These are phyloP conservation scores for Moelleriella libera DNA, from an alignment of 2,329 filamentous ascomycete genomes.

Conservation along the genomic window DNA sequence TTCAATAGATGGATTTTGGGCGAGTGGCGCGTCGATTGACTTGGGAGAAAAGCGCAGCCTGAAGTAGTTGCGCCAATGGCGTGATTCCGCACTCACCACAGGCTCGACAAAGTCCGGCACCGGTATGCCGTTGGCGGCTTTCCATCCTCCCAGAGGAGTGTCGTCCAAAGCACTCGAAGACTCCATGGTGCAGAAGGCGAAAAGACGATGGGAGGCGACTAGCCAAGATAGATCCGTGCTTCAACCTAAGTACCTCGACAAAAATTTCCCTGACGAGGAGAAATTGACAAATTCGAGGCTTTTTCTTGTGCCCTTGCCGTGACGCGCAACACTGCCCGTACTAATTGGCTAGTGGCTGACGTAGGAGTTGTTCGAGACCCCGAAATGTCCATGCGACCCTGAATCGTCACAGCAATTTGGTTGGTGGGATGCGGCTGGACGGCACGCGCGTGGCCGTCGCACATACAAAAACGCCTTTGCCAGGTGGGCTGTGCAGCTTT, in stretches of 20 bases:
- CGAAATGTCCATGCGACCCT: neutral
- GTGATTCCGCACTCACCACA: slow-evolving; percentile 10
- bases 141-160: slow-evolving; percentile 10
- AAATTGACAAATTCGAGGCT: too few relatives aligned
- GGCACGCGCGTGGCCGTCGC: neutral
- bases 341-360: neutral
- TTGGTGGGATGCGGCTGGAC: neutral
- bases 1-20: neutral
- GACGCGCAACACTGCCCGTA: neutral
- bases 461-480: neutral
- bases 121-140: slow-evolving; percentile 11
- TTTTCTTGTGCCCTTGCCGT: neutral
- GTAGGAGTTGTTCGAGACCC: neutral
- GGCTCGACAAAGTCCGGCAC: slow-evolving; percentile 20
- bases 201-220: neutral
- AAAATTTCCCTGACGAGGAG: too few relatives aligned
- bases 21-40: neutral
- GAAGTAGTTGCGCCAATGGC: neutral
- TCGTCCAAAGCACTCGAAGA: slow-evolving; percentile 3
- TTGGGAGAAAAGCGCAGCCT: too few relatives aligned
- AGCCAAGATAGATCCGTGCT: too few relatives aligned
- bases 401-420: neutral
- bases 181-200: neutral
- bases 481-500: neutral
- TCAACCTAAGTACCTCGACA: too few relatives aligned